Percentiles rank a stretch among this genome's conserved stretches.
phyloP scores from a whole-genome alignment of 2,329 filamentous ascomycete species.

The Cercospora zeina region DNA sequence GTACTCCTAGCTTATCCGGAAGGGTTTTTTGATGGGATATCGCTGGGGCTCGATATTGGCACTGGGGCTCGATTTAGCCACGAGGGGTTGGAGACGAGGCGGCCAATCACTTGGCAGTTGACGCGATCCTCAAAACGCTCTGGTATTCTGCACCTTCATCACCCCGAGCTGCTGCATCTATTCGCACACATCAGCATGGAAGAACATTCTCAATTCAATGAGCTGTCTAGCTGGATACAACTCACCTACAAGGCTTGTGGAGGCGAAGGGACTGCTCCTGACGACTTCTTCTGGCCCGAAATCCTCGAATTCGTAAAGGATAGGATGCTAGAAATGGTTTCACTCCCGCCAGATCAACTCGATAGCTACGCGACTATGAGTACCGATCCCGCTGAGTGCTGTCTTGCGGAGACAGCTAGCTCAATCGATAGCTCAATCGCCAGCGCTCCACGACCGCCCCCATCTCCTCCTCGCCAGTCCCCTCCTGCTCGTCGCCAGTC shows the following conservation, averaged over 20 bases:
- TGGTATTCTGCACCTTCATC: too few species aligned
- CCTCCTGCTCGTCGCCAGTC: too few species aligned
- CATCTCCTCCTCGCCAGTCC: not conserved
- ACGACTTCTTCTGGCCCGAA: conserved; percentile 1
- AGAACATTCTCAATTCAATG: not conserved
- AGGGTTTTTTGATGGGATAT: too few species aligned
- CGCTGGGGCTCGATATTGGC: too few species aligned
- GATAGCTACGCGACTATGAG: conserved; percentile 7
- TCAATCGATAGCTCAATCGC: too few species aligned
- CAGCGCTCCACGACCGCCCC: not conserved
- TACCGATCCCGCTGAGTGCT: conserved; percentile 2
- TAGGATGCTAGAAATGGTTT: not conserved
- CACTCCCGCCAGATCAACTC: not conserved
- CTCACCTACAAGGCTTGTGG: not conserved
- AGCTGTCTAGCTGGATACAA: not conserved
- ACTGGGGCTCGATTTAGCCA: too few species aligned
- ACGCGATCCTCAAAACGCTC: too few species aligned
- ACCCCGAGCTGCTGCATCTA: too few species aligned
- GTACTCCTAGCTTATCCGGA: too few species aligned
- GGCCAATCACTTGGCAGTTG: too few species aligned
- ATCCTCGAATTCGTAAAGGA: conserved; percentile 2
- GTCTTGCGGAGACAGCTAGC: not conserved
- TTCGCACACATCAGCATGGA: too few species aligned
- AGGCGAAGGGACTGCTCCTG: conserved; percentile 1
- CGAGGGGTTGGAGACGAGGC: too few species aligned